Evolutionary conservation across 371 early-diverging fungal genomes (phyloP).

Genomic region (Chytridium lagenaria): DNA sequence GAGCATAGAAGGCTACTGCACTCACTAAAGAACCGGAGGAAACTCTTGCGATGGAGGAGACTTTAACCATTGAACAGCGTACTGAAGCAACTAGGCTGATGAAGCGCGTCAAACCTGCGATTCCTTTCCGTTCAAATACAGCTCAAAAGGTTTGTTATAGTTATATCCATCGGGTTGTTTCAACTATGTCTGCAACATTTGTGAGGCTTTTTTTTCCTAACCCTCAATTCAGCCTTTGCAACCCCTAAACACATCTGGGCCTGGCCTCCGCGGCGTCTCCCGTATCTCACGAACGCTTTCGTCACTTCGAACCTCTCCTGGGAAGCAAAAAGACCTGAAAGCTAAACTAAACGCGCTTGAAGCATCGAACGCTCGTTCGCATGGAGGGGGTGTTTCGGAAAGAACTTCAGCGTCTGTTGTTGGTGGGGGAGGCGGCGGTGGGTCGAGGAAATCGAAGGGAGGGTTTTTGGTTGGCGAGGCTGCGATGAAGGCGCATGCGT

Average conservation of each 20-base stretch:
- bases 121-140: background rate
- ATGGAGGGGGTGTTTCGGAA: background rate
- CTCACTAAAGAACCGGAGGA: background rate
- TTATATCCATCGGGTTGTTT: background rate
- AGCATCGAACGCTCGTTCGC: background rate
- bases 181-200: background rate
- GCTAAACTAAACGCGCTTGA: background rate
- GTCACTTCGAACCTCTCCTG: background rate
- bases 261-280: background rate
- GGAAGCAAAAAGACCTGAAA: background rate
- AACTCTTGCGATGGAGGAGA: background rate
- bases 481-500: background rate
- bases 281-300: background rate
- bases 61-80: background rate
- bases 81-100: background rate
- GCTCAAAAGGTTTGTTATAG: background rate
- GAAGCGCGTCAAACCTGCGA: background rate
- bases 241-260: background rate
- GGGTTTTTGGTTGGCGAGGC: conserved; percentile 33
- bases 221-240: background rate
- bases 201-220: background rate
- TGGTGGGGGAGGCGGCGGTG: background rate
- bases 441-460: background rate
- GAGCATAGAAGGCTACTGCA: too few species aligned
- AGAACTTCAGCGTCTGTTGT: background rate